Base-by-base conservation (phyloP, 805 yeast species). In the Candida manassasensis region DNA sequence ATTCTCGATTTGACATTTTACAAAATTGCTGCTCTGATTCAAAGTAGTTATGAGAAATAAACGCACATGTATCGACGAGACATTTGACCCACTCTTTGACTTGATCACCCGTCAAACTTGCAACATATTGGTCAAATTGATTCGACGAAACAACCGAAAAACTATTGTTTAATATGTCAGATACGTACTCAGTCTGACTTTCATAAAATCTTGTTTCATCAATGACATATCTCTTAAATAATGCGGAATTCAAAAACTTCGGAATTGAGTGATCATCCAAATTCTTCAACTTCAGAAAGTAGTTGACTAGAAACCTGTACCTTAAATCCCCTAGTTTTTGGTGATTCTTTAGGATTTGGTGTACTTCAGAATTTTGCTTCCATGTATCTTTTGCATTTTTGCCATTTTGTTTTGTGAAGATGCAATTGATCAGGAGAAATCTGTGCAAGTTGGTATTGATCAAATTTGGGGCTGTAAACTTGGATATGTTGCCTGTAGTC, bases 111-210 rank as follows among this genome's bases (percentile, higher is more conserved):
- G 41, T 24, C 13, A 47, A 26, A 6, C 35, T 19, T 4, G 50
- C 40, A 22, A 53, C 33, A 35, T 45, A 45, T 28, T 49, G 56
- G n/a, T 46, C 29, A 28, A 51, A 53, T 29, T 49, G 52, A 15
- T 29, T 22, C 6, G 27, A n/a, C 15, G 34, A 9, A 13, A 29
- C 29, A 14, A n/a, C 21, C n/a, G 14, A 26, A 14, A 19, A 12
- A 22, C 22, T 37, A 19, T 15, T 27, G 10, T 22, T 27, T 10
- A 19, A 30, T n/a, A 16, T 24, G 13, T 22, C 21, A 21, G 18
- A n/a, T 17, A 12, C n/a, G 9, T 16, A 13, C 18, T 24, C 28
- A 18, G 6, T 14, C 15, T 26, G 36, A 16, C 21, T 27, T 11
- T 19, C 10, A 26, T 13, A 34, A 27, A 34, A 34, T 8, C 14